Evolutionary conservation across 176 grass and related monocot species (phyloP).

Genomic region (Ensete glaucum): DNA sequence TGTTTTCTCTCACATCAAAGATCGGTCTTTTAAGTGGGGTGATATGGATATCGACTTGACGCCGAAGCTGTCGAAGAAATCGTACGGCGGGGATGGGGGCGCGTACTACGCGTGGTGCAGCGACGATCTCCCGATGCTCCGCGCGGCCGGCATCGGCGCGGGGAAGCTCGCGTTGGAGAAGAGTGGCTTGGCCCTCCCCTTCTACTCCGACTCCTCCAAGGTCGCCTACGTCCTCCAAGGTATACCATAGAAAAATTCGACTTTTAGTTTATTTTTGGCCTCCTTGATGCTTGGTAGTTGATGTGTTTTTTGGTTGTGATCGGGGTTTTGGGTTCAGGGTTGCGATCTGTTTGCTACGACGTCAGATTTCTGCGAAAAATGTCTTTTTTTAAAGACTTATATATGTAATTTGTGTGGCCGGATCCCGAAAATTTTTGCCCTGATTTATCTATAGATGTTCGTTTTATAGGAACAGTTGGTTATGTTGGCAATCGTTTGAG

Average conservation of each 20-base stretch:
- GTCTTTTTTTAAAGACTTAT: too few species aligned
- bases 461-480: neutral
- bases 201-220: slow-evolving; percentile 88
- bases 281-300: neutral
- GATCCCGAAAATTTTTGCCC: too few species aligned
- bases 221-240: slow-evolving; percentile 83
- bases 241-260: slow-evolving; percentile 6
- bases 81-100: slow-evolving; percentile 50
- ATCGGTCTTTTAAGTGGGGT: neutral
- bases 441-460: too few species aligned
- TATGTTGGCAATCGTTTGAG: neutral
- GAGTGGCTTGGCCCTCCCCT: slow-evolving; percentile 54
- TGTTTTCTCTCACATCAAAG: too few species aligned
- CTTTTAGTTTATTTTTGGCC: neutral
- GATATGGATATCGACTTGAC: slow-evolving; percentile 67
- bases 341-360: neutral
- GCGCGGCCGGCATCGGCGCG: slow-evolving; percentile 58
- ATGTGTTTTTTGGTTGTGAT: neutral
- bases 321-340: neutral
- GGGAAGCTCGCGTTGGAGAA: slow-evolving; percentile 59
- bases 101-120: slow-evolving; percentile 64
- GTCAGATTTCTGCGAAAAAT: neutral
- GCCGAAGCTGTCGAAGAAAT: slow-evolving; percentile 42
- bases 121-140: slow-evolving; percentile 71
- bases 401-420: too few species aligned